Evolutionary conservation across 805 yeast species (phyloP), one percentile per base, ranked within the genome.

Genomic region (Candida nemodendra): DNA sequence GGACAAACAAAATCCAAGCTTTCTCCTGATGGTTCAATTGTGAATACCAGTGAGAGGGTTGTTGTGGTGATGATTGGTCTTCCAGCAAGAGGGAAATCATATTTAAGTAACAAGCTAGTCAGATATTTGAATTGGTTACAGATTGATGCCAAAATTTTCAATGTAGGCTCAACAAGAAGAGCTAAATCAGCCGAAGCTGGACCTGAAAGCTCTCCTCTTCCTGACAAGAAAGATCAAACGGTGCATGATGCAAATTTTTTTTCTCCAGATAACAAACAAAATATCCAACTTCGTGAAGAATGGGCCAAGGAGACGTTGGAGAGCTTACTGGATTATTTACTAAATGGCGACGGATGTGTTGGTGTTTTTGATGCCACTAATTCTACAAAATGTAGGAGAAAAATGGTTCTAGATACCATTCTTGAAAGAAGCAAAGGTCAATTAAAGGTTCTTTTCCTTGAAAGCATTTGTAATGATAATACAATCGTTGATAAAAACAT

Each of bases 221-320:
- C 80, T 0, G 81, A 74, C 43, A 42, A 50, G 4, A 27, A 28
- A 2, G 31, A 30, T 13, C 27, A 45, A 27, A 45, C 64, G 3
- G 56, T 65, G 13, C 97, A 91, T 50, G 76, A 77, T 40, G 96
- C 97, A 2, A 81, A 75, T 40, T 91, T 91, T 57, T 91, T 91
- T 64, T 75, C 81, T 23, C 97, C 98, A 0, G 79, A 77, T 37
- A 88, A 93, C 59, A 62, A 69, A 27, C 66, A 75, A 11, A 78
- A 83, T 13, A 77, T 77, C 3, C 68, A 71, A 22, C 66, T 88
- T 30, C 75, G 98, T 44, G 97, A 91, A 54, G 76, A 84, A 59
- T 93, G 98, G 98, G 99, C 99, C 0, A 81, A 84, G 79, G 95
- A 91, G 47, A 91, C 99, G 0, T 66, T 91, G 40, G 91, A 88